These are phyloP conservation scores for Pochonia chlamydosporia DNA, from an alignment of 2,329 filamentous ascomycete genomes.

Conservation along the genomic window DNA sequence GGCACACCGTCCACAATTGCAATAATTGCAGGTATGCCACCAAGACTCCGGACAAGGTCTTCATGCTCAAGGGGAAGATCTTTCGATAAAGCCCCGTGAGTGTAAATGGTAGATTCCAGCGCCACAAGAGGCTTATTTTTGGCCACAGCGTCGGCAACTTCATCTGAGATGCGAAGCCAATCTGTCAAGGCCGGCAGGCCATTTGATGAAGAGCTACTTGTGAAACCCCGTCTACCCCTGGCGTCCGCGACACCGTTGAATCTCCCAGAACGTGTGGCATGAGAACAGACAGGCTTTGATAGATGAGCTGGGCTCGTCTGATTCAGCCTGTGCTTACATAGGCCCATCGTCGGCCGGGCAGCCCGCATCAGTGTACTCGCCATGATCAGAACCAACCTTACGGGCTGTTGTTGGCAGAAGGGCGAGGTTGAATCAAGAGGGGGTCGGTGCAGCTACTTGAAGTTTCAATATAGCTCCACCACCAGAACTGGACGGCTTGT, in stretches of 20 bases:
- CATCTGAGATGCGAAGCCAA: slow-evolving; percentile 69
- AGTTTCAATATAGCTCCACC: too few relatives aligned
- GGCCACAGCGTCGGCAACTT: slow-evolving; percentile 71
- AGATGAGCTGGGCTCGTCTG: not conserved
- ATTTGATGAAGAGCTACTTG: slow-evolving; percentile 18
- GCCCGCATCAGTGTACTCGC: slow-evolving; percentile 1
- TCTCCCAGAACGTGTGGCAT: not conserved
- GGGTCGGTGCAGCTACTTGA: too few relatives aligned
- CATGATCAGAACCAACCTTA: not conserved
- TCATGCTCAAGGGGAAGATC: slow-evolving; percentile 73
- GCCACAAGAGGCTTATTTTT: slow-evolving; percentile 80
- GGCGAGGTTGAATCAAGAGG: not conserved
- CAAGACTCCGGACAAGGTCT: slow-evolving; percentile 71
- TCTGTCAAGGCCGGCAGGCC: slow-evolving; percentile 13
- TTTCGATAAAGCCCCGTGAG: slow-evolving; percentile 80
- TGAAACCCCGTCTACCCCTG: not conserved
- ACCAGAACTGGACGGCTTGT: too few relatives aligned
- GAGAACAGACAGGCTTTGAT: not conserved
- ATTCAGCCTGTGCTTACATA: not conserved
- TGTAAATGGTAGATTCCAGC: slow-evolving; percentile 94
- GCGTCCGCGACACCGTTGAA: not conserved
- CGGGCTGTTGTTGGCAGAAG: not conserved
- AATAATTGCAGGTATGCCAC: slow-evolving; percentile 84
- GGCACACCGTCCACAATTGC: slow-evolving; percentile 81
- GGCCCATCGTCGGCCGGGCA: not conserved